These are phyloP conservation scores for Solioccasus polychromus DNA, from an alignment of 768 basidiomycete genomes.

Conservation along the genomic window DNA sequence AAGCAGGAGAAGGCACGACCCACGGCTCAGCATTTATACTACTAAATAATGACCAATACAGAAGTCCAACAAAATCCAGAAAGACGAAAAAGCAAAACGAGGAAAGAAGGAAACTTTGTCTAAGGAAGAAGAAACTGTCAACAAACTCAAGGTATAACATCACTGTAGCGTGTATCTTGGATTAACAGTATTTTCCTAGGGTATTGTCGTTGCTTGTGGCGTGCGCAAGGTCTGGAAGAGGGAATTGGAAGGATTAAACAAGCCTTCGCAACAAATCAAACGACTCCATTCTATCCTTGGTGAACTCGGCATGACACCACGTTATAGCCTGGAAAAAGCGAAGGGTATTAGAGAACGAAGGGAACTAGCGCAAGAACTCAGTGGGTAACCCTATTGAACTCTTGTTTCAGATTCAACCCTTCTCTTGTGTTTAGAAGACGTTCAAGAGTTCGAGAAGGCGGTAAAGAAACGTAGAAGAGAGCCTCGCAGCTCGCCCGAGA, in stretches of 20 bases:
- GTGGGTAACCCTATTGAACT: conserved; percentile 39
- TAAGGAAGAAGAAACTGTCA: conserved; percentile 74
- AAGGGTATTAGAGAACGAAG: conserved; percentile 67
- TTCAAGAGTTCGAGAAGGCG: conserved; percentile 63
- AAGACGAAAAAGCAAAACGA: conserved; percentile 24
- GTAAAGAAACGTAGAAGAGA: conserved; percentile 30
- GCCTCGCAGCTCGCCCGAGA: conserved; percentile 6
- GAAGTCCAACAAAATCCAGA: conserved; percentile 24
- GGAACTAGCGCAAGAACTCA: conserved; percentile 75
- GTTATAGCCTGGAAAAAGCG: conserved; percentile 78
- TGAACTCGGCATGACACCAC: conserved; percentile 79
- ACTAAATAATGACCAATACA: conserved; percentile 1
- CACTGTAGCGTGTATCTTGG: neutral
- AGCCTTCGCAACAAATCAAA: conserved; percentile 59
- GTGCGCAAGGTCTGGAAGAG: conserved; percentile 76
- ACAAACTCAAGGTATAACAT: conserved; percentile 61
- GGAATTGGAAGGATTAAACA: conserved; percentile 59
- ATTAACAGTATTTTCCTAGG: conserved; percentile 35
- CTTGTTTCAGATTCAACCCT: neutral
- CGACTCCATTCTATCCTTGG: conserved; percentile 61
- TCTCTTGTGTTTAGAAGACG: conserved; percentile 55
- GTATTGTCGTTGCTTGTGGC: conserved; percentile 70
- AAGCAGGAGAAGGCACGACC: conserved; percentile 36
- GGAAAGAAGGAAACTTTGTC: conserved; percentile 34
- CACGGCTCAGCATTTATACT: neutral